A percentile compares a stretch with the other conserved stretches of the same genome.
Conservation (phyloP, 495 filamentous ascomycete genomes). For the Baudoinia panamericana region DNA sequence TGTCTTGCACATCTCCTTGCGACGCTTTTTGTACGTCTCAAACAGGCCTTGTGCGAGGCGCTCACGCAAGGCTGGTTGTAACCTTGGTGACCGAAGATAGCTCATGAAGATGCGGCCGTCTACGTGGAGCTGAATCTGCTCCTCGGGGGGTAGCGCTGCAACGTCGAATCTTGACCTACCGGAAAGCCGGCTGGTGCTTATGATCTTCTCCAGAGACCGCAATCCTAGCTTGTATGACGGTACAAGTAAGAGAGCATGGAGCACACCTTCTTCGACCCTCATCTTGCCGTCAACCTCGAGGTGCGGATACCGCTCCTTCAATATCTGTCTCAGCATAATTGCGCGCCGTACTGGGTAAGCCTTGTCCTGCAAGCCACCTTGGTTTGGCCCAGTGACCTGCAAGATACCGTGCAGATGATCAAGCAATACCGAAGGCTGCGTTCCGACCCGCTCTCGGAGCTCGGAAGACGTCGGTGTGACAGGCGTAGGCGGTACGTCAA, state of each 20-base stretch:
- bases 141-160: slow-evolving; percentile 20
- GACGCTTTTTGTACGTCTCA: slow-evolving; percentile 16
- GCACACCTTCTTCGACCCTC: slow-evolving; percentile 18
- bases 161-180: slow-evolving; percentile 19
- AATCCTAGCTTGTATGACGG: slow-evolving; percentile 19
- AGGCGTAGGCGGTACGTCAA: background rate
- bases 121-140: slow-evolving; percentile 18
- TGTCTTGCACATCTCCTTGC: slow-evolving; percentile 11
- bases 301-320: slow-evolving; percentile 12
- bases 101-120: slow-evolving; percentile 21
- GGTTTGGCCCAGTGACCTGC: slow-evolving; percentile 7
- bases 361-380: slow-evolving; percentile 5
- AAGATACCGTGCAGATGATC: slow-evolving; percentile 16
- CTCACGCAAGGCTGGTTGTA: slow-evolving; percentile 18
- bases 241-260: slow-evolving; percentile 20
- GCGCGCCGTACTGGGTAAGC: slow-evolving; percentile 17
- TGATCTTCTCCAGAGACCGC: slow-evolving; percentile 17
- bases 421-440: slow-evolving; percentile 7
- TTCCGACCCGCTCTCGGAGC: background rate
- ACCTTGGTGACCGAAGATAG: slow-evolving; percentile 15
- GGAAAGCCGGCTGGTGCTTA: slow-evolving; percentile 19
- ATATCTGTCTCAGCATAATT: slow-evolving; percentile 17
- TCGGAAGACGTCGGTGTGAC: slow-evolving; percentile 5
- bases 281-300: slow-evolving; percentile 16
- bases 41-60: slow-evolving; percentile 16